Conservation (phyloP, 1,284 basidiomycete species). For the Coriolopsis trogii region DNA sequence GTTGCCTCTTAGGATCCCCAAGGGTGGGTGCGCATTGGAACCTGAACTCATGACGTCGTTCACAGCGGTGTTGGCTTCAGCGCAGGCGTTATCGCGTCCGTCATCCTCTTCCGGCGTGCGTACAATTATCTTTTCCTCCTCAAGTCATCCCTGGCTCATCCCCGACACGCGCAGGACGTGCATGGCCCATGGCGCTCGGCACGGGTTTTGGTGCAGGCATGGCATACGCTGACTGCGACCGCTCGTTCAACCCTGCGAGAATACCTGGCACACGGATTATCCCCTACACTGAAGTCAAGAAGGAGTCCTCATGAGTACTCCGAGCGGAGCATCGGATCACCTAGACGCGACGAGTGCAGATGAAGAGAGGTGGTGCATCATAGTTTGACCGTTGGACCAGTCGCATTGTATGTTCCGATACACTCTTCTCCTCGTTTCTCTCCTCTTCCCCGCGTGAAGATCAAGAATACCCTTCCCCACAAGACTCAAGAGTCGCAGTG, state of each 20-base stretch:
- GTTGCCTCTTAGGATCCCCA: slow-evolving; percentile 35
- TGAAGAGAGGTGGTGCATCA: slow-evolving; percentile 1
- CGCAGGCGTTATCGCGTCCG: slow-evolving; percentile 91
- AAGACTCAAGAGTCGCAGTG: no score
- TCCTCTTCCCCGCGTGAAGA: no score
- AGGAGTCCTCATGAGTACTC: slow-evolving; percentile 11
- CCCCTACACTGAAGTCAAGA: slow-evolving; percentile 33
- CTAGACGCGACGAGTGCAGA: background rate
- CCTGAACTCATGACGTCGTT: no score
- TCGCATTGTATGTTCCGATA: slow-evolving; percentile 23
- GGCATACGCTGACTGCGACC: slow-evolving; percentile 95
- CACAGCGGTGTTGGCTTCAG: slow-evolving; percentile 92
- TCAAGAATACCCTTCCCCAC: background rate
- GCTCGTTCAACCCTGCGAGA: slow-evolving; percentile 93
- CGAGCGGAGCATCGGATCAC: background rate
- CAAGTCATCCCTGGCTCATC: background rate
- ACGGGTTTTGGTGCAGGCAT: slow-evolving; percentile 90
- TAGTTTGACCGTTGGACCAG: slow-evolving; percentile 14
- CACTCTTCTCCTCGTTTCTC: background rate
- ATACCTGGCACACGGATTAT: slow-evolving; percentile 89
- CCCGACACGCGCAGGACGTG: slow-evolving; percentile 69
- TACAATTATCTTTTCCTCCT: slow-evolving; percentile 30
- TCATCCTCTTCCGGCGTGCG: slow-evolving; percentile 94
- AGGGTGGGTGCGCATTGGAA: no score
- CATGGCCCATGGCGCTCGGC: slow-evolving; percentile 93